These are phyloP conservation scores for Acrocalymma vagum DNA, from an alignment of 2,329 filamentous ascomycete genomes.

Conservation along the genomic window DNA sequence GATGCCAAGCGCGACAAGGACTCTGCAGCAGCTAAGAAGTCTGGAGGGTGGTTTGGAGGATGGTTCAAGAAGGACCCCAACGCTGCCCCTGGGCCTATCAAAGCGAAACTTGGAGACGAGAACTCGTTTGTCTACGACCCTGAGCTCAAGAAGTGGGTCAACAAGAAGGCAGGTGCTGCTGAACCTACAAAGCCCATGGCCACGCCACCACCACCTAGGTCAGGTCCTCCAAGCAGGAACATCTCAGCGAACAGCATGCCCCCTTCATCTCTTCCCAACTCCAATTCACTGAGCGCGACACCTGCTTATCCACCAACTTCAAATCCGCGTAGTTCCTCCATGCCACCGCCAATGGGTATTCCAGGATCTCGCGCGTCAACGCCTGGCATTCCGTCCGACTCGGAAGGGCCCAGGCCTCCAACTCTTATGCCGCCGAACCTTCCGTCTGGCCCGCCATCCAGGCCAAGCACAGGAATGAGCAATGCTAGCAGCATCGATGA, in stretches of 20 bases:
- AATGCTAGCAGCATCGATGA: constrained; percentile 96
- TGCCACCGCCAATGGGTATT: constrained; percentile 44
- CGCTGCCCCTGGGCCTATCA: constrained; percentile 72
- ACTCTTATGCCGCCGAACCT: constrained; percentile 32
- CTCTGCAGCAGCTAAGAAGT: constrained; percentile 53
- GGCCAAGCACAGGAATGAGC: constrained; percentile 81
- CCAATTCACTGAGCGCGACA: constrained; percentile 11
- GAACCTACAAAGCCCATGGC: constrained; percentile 65
- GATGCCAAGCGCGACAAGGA: constrained; percentile 68
- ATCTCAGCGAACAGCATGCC: constrained; percentile 27
- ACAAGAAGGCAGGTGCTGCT: constrained; percentile 81
- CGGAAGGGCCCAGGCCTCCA: constrained; percentile 38
- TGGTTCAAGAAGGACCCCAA: constrained; percentile 84
- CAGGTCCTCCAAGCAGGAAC: constrained; percentile 49
- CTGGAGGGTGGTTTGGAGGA: constrained; percentile 80
- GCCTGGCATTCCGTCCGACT: constrained; percentile 40
- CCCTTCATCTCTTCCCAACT: constrained; percentile 19
- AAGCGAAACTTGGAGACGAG: constrained; percentile 92
- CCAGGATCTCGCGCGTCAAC: constrained; percentile 39
- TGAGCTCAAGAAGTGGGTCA: constrained; percentile 97
- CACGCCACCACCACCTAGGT: constrained; percentile 81
- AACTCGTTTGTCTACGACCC: constrained; percentile 94
- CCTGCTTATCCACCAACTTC: constrained; percentile 19
- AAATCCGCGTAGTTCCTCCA: constrained; percentile 41
- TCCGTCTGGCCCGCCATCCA: constrained; percentile 39